phyloP scores from a whole-genome alignment of 2,329 filamentous ascomycete genomes.

The Leptographium procerum region DNA sequence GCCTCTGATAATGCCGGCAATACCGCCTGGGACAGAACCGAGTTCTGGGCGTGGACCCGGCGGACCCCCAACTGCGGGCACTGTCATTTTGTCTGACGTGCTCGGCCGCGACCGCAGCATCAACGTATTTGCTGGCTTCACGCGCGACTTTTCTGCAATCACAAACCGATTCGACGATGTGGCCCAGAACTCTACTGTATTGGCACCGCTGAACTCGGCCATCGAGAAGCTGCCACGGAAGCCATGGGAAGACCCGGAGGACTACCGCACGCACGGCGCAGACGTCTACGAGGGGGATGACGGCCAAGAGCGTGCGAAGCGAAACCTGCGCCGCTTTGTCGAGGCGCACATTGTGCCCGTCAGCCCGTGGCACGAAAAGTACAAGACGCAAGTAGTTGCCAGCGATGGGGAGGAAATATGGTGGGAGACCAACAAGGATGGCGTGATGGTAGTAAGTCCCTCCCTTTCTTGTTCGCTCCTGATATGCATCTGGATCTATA shows the following conservation, averaged over 20 bases:
- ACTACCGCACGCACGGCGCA: constrained; percentile 56
- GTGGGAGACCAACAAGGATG: constrained; percentile 62
- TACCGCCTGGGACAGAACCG: constrained; percentile 10
- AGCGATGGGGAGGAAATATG: constrained; percentile 58
- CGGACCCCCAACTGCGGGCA: constrained; percentile 17
- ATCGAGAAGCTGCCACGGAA: constrained; percentile 71
- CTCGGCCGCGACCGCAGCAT: constrained; percentile 68
- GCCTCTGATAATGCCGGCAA: constrained; percentile 10
- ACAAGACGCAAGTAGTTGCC: constrained; percentile 51
- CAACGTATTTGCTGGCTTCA: constrained; percentile 74
- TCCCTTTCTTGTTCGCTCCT: not conserved
- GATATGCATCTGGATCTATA: too few species aligned
- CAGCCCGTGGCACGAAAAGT: constrained; percentile 62
- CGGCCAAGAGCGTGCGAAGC: constrained; percentile 64
- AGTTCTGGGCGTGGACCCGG: not conserved
- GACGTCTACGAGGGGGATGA: constrained; percentile 64
- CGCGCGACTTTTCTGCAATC: constrained; percentile 62
- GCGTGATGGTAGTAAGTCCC: constrained; percentile 50
- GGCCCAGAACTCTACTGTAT: constrained; percentile 63
- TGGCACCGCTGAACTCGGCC: constrained; percentile 77
- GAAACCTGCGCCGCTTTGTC: constrained; percentile 70
- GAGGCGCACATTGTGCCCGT: constrained; percentile 69
- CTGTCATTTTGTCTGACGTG: constrained; percentile 70
- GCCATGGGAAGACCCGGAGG: constrained; percentile 69
- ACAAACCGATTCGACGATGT: constrained; percentile 57